Base-by-base conservation (phyloP, 2,329 filamentous ascomycete genomes). In the Myriosclerotinia duriaeana region DNA sequence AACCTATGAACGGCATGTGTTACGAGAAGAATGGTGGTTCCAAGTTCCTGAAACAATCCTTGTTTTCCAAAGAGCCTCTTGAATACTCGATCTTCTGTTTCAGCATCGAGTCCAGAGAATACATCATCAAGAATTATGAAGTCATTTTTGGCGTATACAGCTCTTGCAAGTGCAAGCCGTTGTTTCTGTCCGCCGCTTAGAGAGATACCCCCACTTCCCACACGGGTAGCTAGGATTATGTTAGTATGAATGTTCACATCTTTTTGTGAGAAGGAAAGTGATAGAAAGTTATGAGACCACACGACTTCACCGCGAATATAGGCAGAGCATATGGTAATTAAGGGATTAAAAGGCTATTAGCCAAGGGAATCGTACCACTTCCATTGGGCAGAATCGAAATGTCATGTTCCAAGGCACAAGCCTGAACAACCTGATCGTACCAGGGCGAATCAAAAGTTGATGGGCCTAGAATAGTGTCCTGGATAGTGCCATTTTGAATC, bases 371-470 rank as follows among this genome's bases (percentile, higher is more conserved):
- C 87, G 89, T 69, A 80, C 76, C 71, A 89, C 87, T 50, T 84
- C 85, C 66, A 82, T 81, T 1, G 85, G 87, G 38, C 88, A 80
- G 79, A 87, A 87, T 38, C 86, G 67, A 84, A 14, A 90, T 78
- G 77, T 90, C 87, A 0, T 84, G 80, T 20, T 82, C 78, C 6
- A 90, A 78, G 0, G 87, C 87, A 73, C 87, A 90, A 14, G 87
- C 86, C 72, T 89, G 84, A 14, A 90, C 77, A 14, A 90, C 87
- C 59, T 84, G 76, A 58, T 86, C 80, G 73, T 90, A 90, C 86
- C 87, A 89, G 15, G 77, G 76, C 30, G 81, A 78, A 38, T 88
- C 79, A 61, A 79, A 83, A 1, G 77, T 77, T 46, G 71, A 71
- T 22, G 69, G 68, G 0, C 78, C 80, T 0, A 79, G 66, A 9